Evolutionary conservation across 2,329 filamentous ascomycete genomes (phyloP).

Genomic region (Xylaria multiplex): DNA sequence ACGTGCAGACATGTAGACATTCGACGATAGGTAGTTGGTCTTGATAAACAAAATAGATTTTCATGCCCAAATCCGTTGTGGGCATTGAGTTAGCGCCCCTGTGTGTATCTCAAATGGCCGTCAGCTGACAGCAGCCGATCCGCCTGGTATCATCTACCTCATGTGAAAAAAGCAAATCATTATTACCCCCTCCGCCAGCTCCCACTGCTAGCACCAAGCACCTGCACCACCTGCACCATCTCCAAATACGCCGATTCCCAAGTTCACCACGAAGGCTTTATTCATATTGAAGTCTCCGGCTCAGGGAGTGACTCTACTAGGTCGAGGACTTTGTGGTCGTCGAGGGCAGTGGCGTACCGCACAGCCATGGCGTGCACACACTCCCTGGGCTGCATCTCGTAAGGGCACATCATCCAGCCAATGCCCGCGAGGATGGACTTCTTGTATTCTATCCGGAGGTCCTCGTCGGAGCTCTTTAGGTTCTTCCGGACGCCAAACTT

Average conservation of each 20-base stretch:
- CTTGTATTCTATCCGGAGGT: conserved; percentile 47
- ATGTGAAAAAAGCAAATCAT: conserved; percentile 12
- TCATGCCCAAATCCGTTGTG: not conserved
- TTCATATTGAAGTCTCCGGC: not conserved
- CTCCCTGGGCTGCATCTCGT: conserved; percentile 50
- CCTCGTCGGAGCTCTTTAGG: conserved; percentile 44
- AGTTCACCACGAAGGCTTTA: not conserved
- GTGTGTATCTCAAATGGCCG: conserved; percentile 19
- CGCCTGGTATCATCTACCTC: conserved; percentile 18
- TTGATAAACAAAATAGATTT: not conserved
- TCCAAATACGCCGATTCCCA: conserved; percentile 20
- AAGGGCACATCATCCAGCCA: conserved; percentile 50
- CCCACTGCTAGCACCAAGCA: too few species aligned
- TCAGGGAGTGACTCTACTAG: conserved; percentile 47
- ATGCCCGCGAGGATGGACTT: conserved; percentile 50
- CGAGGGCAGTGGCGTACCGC: conserved; percentile 49
- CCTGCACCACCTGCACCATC: too few species aligned
- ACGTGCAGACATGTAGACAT: not conserved
- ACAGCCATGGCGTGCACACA: conserved; percentile 49
- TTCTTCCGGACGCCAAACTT: conserved; percentile 40
- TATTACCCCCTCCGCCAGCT: not conserved
- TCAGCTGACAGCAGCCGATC: conserved; percentile 20
- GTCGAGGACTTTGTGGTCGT: conserved; percentile 50
- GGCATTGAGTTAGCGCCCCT: conserved; percentile 8
- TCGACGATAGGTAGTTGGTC: not conserved